These are phyloP conservation scores for Haberlea rhodopensis DNA, from an alignment of 257 asterid genomes.

Conservation along the genomic window DNA sequence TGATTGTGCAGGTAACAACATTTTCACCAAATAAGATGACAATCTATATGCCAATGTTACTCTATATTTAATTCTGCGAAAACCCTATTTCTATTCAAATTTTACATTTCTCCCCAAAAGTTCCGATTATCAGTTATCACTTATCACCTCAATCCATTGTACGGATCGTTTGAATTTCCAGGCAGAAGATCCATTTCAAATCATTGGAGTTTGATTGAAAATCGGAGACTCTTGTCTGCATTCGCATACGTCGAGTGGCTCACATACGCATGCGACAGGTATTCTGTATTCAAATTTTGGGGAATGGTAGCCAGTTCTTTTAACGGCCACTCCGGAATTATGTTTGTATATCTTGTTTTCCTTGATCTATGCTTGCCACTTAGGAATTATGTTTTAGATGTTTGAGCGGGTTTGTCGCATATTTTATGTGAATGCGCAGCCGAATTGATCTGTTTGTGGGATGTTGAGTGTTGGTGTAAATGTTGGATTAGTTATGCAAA, in stretches of 20 bases:
- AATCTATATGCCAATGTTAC: too few species aligned
- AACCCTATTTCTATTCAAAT: slow-evolving; percentile 11
- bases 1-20: too few species aligned
- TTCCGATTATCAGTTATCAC: too few species aligned
- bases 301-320: neutral
- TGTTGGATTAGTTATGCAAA: slow-evolving; percentile 22
- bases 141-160: slow-evolving; percentile 8
- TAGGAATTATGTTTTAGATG: slow-evolving; percentile 12
- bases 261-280: slow-evolving; percentile 36
- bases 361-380: neutral
- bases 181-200: slow-evolving; percentile 24
- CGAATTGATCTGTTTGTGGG: slow-evolving; percentile 18
- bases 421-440: slow-evolving; percentile 13
- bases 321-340: neutral
- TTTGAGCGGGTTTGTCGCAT: slow-evolving; percentile 14
- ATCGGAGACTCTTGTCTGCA: slow-evolving; percentile 28
- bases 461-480: slow-evolving; percentile 8
- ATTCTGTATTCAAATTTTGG: slow-evolving; percentile 13
- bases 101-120: neutral
- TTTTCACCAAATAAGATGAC: too few species aligned
- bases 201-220: slow-evolving; percentile 25
- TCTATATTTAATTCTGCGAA: neutral
- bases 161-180: slow-evolving; percentile 25
- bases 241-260: slow-evolving; percentile 24
- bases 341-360: slow-evolving; percentile 5